phyloP scores from a whole-genome alignment of 371 early-diverging fungal genomes.

The Batkoa obscura region DNA sequence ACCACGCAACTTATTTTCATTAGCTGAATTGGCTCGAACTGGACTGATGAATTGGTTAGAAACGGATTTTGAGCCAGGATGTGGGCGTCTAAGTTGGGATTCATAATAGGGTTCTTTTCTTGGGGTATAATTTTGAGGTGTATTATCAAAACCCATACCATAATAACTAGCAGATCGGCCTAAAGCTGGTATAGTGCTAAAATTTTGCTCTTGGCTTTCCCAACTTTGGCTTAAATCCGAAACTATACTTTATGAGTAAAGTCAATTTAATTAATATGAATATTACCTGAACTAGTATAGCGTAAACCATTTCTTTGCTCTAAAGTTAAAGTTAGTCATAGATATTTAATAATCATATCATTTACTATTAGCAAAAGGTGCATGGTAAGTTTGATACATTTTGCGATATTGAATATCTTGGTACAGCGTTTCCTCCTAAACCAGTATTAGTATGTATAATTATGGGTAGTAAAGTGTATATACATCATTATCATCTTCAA shows the following conservation, averaged over 20 bases:
- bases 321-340: not conserved
- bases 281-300: not conserved
- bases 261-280: not conserved
- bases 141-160: conserved; percentile 3
- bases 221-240: not conserved
- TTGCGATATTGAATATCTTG: not conserved
- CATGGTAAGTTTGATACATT: not conserved
- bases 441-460: too few species aligned
- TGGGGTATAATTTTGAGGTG: too few species aligned
- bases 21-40: conserved; percentile 12
- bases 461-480: not conserved
- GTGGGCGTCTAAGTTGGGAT: conserved; percentile 5
- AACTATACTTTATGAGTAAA: not conserved
- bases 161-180: conserved; percentile 10
- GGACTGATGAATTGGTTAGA: conserved; percentile 10
- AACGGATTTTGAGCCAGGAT: conserved; percentile 7
- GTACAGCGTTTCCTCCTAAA: not conserved
- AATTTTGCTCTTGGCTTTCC: not conserved
- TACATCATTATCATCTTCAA: conserved; percentile 10
- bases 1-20: conserved; percentile 29
- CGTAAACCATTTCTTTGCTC: not conserved
- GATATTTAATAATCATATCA: not conserved
- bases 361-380: not conserved
- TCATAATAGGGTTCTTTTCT: too few species aligned
- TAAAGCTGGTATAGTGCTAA: conserved; percentile 9